These are phyloP conservation scores for Grosmannia serpens DNA, from an alignment of 2,329 filamentous ascomycete genomes.

Conservation along the genomic window DNA sequence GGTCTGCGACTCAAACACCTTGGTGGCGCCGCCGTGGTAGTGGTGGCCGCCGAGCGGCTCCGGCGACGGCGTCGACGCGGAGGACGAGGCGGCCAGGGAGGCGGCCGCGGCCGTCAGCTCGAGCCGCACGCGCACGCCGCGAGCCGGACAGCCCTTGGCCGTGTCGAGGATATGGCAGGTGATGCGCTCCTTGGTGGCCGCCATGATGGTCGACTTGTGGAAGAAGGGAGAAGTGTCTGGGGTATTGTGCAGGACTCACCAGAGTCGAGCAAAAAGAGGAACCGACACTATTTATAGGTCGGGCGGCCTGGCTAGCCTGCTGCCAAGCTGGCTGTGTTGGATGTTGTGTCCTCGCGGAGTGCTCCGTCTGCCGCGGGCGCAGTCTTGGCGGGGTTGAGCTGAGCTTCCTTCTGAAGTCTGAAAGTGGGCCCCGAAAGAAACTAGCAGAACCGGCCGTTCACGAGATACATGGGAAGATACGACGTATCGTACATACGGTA, in stretches of 20 bases:
- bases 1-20: constrained; percentile 54
- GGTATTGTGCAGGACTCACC: too few relatives aligned
- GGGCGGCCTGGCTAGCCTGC: background rate
- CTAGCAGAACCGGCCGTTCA: background rate
- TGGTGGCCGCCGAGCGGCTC: constrained; percentile 11
- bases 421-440: background rate
- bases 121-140: constrained; percentile 55
- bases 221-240: background rate
- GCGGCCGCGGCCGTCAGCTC: constrained; percentile 25
- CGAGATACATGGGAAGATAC: background rate
- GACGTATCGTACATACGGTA: too few relatives aligned
- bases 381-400: background rate
- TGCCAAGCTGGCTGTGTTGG: background rate
- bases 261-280: background rate
- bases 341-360: background rate
- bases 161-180: constrained; percentile 85
- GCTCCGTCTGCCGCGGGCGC: background rate
- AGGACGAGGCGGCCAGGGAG: too few relatives aligned
- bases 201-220: background rate
- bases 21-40: constrained; percentile 24
- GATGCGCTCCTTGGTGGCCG: constrained; percentile 49
- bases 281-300: background rate
- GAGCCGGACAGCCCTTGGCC: constrained; percentile 57
- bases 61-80: constrained; percentile 19
- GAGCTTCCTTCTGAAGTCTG: background rate